Base-by-base conservation (phyloP, 164 flowering plant species). In the Magnolia officinalis region DNA sequence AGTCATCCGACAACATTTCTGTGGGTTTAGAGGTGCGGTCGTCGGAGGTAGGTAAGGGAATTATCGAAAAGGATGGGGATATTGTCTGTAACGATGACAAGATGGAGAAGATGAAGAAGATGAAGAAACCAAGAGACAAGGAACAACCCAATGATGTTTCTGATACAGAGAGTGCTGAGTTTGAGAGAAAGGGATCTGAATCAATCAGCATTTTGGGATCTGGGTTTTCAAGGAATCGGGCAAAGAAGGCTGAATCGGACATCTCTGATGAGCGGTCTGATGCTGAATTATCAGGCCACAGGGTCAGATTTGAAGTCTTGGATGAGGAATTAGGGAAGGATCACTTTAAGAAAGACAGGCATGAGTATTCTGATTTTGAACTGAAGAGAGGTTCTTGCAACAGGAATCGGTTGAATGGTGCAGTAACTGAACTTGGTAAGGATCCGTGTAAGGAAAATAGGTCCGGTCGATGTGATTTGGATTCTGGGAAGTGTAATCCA, bases 1-100 rank as follows among this genome's bases (percentile, higher is more conserved):
- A 92, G 51, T 88, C 89, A 65, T 95, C 97, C 4, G 92, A 86
- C 71, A 89, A 83, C 78, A 81, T 86, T 84, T 91, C 95, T 63
- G 87, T 87, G 9, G 86, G 89, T 77, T 75, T 89, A 19, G 94
- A 89, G 79, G 81, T 84, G 69, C 87, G 86, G 77, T 90, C 98
- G 82, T 80, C 20, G 37, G 49, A 1, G n/a, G 49, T 26, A 16
- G 31, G 21, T 63, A 70, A 61, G 74, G 72, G 81, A 80, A 77
- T 37, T 65, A 71, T 73, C 64, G 59, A 70, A 55, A 59, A 59
- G 49, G 75, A 37, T 37, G 18, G 29, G 24, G 78, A 64, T 55
- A 61, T 8, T 31, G 67, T 76, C 75, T 79, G 52, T 50, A 75
- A 65, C 67, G 81, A 71, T 29, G 24, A n/a, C 18, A 14, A 14